phyloP scores from a whole-genome alignment of 148 eudicot genomes.

The Salicornia ramosissima region DNA sequence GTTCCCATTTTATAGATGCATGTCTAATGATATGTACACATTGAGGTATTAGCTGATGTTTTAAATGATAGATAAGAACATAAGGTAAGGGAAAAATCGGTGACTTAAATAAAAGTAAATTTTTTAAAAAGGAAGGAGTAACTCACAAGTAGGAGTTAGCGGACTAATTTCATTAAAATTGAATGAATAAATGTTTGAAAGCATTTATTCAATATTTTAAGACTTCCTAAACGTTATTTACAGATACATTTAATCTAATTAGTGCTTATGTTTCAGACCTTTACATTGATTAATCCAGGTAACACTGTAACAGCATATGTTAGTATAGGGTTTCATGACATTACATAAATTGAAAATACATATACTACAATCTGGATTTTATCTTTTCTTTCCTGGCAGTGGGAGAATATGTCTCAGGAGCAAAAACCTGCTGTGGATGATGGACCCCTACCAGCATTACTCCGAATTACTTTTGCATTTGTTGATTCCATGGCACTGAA shows the following conservation, averaged over 20 bases:
- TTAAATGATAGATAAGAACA: no score
- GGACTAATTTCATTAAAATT: not conserved
- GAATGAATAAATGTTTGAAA: not conserved
- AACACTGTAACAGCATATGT: not conserved
- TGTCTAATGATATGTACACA: no score
- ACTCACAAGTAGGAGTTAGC: no score
- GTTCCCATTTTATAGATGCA: no score
- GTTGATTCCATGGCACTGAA: conserved; percentile 45
- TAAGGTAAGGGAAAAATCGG: no score
- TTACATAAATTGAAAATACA: not conserved
- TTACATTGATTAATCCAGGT: not conserved
- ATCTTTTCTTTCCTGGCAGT: not conserved
- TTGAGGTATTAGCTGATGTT: no score
- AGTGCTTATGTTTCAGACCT: not conserved
- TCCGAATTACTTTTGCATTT: conserved; percentile 20
- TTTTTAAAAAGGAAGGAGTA: no score
- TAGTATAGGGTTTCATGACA: not conserved
- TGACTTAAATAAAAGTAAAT: no score
- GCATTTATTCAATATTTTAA: not conserved
- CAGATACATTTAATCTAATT: not conserved
- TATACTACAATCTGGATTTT: not conserved
- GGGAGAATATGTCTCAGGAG: conserved; percentile 16
- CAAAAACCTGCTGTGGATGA: not conserved
- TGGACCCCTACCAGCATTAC: conserved; percentile 18
- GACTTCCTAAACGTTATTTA: not conserved